phyloP scores from a whole-genome alignment of 2,329 filamentous ascomycete genomes.

The Bipolaris bicolor region DNA sequence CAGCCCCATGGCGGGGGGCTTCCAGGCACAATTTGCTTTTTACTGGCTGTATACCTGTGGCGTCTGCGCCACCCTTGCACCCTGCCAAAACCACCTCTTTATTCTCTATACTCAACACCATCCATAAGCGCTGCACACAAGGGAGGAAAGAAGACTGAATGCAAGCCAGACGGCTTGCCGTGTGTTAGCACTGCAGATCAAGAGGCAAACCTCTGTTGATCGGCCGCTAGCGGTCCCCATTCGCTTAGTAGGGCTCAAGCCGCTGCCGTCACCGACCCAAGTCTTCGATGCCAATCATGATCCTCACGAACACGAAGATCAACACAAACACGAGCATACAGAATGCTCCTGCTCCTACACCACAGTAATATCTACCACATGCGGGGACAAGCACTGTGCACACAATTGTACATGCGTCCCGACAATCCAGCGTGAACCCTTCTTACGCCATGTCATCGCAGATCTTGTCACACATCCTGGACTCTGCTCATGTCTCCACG shows the following conservation, averaged over 20 bases:
- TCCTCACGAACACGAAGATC: background rate
- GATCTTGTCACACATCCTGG: background rate
- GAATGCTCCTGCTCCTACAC: background rate
- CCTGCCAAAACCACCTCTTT: background rate
- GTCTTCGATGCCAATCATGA: background rate
- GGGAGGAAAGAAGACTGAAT: background rate
- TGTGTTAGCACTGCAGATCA: conserved; percentile 13
- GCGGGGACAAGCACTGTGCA: conserved; percentile 3
- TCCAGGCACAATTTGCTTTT: conserved; percentile 10
- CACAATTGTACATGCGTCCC: background rate
- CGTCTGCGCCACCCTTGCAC: background rate
- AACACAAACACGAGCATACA: background rate
- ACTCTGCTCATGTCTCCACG: background rate
- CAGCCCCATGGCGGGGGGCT: conserved; percentile 6
- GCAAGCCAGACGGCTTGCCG: background rate
- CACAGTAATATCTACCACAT: too few species aligned
- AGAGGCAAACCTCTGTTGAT: conserved; percentile 8
- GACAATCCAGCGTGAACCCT: background rate
- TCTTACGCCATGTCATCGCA: conserved; percentile 4
- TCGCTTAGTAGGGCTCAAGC: conserved; percentile 5
- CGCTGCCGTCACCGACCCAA: background rate
- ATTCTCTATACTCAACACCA: background rate
- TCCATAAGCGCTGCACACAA: background rate
- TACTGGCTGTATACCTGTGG: conserved; percentile 12
- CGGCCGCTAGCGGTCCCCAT: conserved; percentile 9